These are phyloP conservation scores for Platanus orientalis DNA, from an alignment of 164 flowering plant species.

Conservation along the genomic window DNA sequence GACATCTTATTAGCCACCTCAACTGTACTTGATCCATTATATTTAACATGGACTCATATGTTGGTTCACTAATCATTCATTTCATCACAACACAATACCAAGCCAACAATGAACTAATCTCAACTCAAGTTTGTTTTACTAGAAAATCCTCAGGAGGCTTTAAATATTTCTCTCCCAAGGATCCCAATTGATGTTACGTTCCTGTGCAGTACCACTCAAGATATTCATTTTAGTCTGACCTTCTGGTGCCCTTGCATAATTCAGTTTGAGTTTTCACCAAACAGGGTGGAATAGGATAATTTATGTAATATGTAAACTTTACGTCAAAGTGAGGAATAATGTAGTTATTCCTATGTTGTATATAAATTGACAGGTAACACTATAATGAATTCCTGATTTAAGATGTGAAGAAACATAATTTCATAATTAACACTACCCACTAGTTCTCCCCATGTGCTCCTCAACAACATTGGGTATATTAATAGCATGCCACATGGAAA, in stretches of 20 bases:
- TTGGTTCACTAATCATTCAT: not conserved
- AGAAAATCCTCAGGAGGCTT: conserved; percentile 48
- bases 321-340: not conserved
- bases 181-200: conserved; percentile 80
- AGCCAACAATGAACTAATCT: not conserved
- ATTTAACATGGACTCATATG: conserved; percentile 18
- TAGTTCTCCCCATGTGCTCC: too few relatives aligned
- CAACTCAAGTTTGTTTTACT: conserved; percentile 31
- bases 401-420: not conserved
- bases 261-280: too few relatives aligned
- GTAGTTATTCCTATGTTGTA: not conserved
- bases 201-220: conserved; percentile 68
- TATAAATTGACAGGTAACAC: not conserved
- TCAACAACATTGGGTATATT: not conserved
- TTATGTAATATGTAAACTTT: not conserved
- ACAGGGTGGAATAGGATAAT: not conserved
- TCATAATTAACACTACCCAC: too few relatives aligned
- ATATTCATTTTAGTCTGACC: conserved; percentile 72
- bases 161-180: conserved; percentile 47
- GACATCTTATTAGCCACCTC: conserved; percentile 26
- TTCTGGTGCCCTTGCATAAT: conserved; percentile 52
- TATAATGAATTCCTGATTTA: not conserved
- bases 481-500: too few relatives aligned
- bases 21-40: conserved; percentile 62
- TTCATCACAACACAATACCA: not conserved